These are phyloP conservation scores for Metschnikowia arizonensis DNA, from an alignment of 805 yeast genomes.

Conservation along the genomic window DNA sequence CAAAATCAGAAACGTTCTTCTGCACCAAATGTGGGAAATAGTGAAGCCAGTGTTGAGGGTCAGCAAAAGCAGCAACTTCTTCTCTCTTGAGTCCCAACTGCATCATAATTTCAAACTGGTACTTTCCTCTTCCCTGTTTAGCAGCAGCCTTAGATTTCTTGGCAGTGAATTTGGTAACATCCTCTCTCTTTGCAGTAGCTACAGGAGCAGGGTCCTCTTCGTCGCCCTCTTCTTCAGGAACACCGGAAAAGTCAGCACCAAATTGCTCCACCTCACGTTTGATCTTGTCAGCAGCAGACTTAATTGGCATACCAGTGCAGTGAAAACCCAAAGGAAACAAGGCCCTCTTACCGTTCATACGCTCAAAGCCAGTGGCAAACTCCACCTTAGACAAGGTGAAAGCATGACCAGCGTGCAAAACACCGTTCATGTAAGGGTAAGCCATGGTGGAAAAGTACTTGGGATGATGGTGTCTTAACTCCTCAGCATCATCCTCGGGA, in stretches of 20 bases:
- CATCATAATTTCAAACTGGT: conserved; percentile 93
- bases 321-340: conserved; percentile 96
- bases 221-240: conserved; percentile 60
- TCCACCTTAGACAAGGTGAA: conserved; percentile 94
- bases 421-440: conserved; percentile 98
- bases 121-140: conserved; percentile 90
- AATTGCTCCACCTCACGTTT: conserved; percentile 88
- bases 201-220: conserved; percentile 24
- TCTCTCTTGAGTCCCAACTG: conserved; percentile 85
- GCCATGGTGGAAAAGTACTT: conserved; percentile 94
- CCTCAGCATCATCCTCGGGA: conserved; percentile 48
- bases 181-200: conserved; percentile 49
- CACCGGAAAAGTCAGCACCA: conserved; percentile 73
- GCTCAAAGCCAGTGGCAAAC: conserved; percentile 86
- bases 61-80: conserved; percentile 84
- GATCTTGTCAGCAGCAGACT: conserved; percentile 92
- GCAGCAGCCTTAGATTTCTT: conserved; percentile 92
- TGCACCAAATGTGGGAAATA: conserved; percentile 90
- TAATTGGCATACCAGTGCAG: conserved; percentile 99
- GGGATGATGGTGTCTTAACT: conserved; percentile 74
- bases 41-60: conserved; percentile 84
- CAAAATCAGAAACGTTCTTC: conserved; percentile 72
- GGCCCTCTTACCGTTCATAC: conserved; percentile 91
- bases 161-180: conserved; percentile 86
- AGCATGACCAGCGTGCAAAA: conserved; percentile 94